Conservation (phyloP, 805 yeast genomes). For the Spathaspora hagerdaliae region DNA sequence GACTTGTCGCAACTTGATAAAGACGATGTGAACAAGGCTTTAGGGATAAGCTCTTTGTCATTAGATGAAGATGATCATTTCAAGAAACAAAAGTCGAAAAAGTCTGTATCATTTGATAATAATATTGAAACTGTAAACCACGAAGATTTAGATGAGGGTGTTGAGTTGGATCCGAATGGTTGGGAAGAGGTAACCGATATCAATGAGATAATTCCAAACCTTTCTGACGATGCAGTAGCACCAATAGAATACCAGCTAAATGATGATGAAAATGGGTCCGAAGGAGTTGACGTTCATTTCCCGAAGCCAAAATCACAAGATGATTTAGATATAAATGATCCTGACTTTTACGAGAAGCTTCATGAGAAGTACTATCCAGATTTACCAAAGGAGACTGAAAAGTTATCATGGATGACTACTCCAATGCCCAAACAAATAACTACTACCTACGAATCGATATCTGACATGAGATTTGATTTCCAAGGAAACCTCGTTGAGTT, state of each 20-base stretch:
- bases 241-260: conserved; percentile 40
- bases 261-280: conserved; percentile 37
- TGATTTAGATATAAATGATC: conserved; percentile 64
- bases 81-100: conserved; percentile 7
- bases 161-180: conserved; percentile 29
- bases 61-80: conserved; percentile 8
- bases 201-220: conserved; percentile 49
- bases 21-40: conserved; percentile 33
- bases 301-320: conserved; percentile 28
- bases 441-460: conserved; percentile 48
- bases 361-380: conserved; percentile 89
- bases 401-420: conserved; percentile 89
- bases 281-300: conserved; percentile 56
- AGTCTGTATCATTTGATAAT: conserved; percentile 27
- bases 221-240: conserved; percentile 27
- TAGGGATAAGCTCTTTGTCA: conserved; percentile 24
- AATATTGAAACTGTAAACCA: conserved; percentile 25
- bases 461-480: conserved; percentile 84
- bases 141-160: conserved; percentile 22
- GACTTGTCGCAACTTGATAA: conserved; percentile 30
- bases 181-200: conserved; percentile 50
- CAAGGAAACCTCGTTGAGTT: conserved; percentile 69
- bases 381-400: conserved; percentile 74
- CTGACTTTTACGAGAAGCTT: conserved; percentile 70
- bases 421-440: conserved; percentile 41